Evolutionary conservation across 306 rosid genomes (phyloP).

Genomic region (Chamaecrista fasciculata): DNA sequence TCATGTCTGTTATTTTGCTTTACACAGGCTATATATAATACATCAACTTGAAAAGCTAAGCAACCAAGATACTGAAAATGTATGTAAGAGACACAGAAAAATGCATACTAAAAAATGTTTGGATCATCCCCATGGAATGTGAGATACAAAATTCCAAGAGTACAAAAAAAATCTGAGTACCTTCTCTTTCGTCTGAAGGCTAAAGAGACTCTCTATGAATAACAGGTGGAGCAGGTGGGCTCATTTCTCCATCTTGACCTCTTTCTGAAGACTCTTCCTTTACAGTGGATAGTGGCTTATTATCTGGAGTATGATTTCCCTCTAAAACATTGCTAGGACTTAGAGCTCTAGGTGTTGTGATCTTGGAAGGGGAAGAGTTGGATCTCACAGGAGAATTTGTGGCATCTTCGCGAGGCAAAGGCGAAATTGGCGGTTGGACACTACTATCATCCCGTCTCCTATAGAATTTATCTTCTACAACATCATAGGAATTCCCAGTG

Average conservation of each 20-base stretch:
- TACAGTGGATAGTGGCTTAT: slow-evolving; percentile 31
- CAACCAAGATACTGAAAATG: background rate
- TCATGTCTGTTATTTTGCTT: background rate
- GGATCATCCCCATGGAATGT: slow-evolving; percentile 14
- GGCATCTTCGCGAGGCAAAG: slow-evolving; percentile 55
- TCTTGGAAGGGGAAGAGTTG: slow-evolving; percentile 39
- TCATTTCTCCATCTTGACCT: slow-evolving; percentile 59
- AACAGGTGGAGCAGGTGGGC: slow-evolving; percentile 56
- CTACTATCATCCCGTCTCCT: slow-evolving; percentile 30
- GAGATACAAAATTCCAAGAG: background rate
- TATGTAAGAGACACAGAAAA: background rate
- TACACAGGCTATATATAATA: background rate
- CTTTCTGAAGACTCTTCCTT: slow-evolving; percentile 46
- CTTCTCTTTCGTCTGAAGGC: background rate
- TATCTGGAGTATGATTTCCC: slow-evolving; percentile 42
- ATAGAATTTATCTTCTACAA: slow-evolving; percentile 54
- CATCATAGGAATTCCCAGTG: slow-evolving; percentile 65
- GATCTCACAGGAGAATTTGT: slow-evolving; percentile 44
- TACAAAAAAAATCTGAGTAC: background rate
- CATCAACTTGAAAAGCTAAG: background rate
- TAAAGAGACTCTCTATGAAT: slow-evolving; percentile 52
- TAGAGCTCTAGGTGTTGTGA: slow-evolving; percentile 31
- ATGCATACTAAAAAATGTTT: slow-evolving; percentile 5
- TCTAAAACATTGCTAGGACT: slow-evolving; percentile 35
- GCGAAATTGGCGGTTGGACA: slow-evolving; percentile 37